Percentiles rank a stretch among this genome's conserved stretches.
phyloP scores from a whole-genome alignment of 1,284 basidiomycete genomes.

The Neolentinus lepideus region DNA sequence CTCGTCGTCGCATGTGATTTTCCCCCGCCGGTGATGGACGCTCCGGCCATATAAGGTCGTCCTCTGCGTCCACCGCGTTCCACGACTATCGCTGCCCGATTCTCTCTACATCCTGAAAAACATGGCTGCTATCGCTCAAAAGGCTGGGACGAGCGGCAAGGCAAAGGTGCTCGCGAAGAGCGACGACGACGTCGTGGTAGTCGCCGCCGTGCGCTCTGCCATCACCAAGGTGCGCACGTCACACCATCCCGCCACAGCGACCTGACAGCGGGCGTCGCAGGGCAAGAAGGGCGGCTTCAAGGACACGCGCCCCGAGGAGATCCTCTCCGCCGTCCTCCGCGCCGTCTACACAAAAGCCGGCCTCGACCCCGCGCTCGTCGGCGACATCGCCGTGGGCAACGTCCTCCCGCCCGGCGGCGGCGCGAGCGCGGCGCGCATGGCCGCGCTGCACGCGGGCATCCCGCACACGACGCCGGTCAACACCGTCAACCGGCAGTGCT shows the following conservation, averaged over 20 bases:
- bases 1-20: constrained; percentile 1
- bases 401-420: constrained; percentile 92
- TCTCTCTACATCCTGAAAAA: neutral
- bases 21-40: neutral
- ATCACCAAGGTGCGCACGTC: constrained; percentile 71
- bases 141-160: constrained; percentile 29
- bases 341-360: constrained; percentile 61
- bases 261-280: constrained; percentile 24
- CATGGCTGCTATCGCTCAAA: constrained; percentile 15
- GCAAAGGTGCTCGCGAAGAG: constrained; percentile 46
- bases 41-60: neutral
- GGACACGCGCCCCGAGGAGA: constrained; percentile 86
- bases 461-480: constrained; percentile 77
- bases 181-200: constrained; percentile 86
- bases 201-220: constrained; percentile 82
- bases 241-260: neutral
- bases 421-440: constrained; percentile 90
- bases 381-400: constrained; percentile 90
- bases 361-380: constrained; percentile 78
- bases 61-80: neutral
- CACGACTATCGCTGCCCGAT: neutral
- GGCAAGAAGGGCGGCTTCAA: constrained; percentile 93
- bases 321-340: constrained; percentile 78
- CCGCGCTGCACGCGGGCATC: constrained; percentile 87
- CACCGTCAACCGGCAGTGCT: constrained; percentile 95